A percentile compares a stretch with the other conserved stretches of the same genome.
phyloP scores from a whole-genome alignment of 768 basidiomycete species.

The Boletus pseudopeckii region DNA sequence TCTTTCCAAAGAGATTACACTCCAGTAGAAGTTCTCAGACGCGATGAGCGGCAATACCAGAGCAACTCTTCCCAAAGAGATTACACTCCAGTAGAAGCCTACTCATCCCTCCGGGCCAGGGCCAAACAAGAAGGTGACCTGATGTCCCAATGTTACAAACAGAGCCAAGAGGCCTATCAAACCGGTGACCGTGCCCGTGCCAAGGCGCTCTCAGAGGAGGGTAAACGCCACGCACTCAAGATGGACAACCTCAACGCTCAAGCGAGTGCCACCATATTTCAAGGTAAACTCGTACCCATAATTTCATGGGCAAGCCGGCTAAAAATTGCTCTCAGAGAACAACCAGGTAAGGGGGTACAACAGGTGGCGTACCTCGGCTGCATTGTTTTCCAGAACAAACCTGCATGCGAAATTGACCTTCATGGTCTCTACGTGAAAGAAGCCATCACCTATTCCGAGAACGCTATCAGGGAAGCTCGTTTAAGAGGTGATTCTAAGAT shows the following conservation, averaged over 20 bases:
- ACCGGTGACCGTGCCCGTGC: slow-evolving; percentile 70
- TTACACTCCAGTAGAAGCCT: slow-evolving; percentile 31
- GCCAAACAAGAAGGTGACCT: slow-evolving; percentile 77
- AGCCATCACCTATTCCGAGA: slow-evolving; percentile 71
- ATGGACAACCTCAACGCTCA: slow-evolving; percentile 77
- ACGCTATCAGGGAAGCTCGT: slow-evolving; percentile 64
- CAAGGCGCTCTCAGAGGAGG: slow-evolving; percentile 75
- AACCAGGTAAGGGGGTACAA: slow-evolving; percentile 48
- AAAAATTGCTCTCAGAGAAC: slow-evolving; percentile 49
- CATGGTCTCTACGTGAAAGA: slow-evolving; percentile 94
- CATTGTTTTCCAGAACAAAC: slow-evolving; percentile 45
- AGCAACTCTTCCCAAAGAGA: background rate
- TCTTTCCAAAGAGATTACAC: background rate
- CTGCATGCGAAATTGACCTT: slow-evolving; percentile 75
- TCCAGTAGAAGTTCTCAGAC: slow-evolving; percentile 2
- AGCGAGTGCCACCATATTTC: slow-evolving; percentile 84
- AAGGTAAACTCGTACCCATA: slow-evolving; percentile 36
- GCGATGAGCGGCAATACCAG: slow-evolving; percentile 2
- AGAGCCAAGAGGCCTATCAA: slow-evolving; percentile 72
- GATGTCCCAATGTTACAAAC: slow-evolving; percentile 63
- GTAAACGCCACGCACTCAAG: slow-evolving; percentile 67
- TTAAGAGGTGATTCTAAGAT: slow-evolving; percentile 58
- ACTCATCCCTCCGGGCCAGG: slow-evolving; percentile 60
- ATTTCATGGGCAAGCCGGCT: background rate
- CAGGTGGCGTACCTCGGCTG: background rate